Evolutionary conservation across 2,329 filamentous ascomycete species (phyloP).

Genomic region (Malbranchea zuffiana): DNA sequence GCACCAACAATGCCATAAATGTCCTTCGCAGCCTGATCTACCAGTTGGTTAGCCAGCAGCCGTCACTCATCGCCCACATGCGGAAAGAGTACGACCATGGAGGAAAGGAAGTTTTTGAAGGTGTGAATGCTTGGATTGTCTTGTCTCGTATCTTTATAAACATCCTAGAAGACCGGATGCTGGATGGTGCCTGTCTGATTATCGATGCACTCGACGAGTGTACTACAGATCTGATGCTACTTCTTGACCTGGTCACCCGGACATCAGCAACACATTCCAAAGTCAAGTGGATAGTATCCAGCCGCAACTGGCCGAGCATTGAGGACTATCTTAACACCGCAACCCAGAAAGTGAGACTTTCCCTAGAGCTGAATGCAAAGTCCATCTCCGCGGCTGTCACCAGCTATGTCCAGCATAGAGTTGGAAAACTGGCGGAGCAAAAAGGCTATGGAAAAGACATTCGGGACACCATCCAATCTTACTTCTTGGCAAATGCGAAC

Average conservation of each 20-base stretch:
- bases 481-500: constrained; percentile 19
- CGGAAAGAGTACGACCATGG: constrained; percentile 24
- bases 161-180: constrained; percentile 30
- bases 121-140: constrained; percentile 27
- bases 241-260: constrained; percentile 30
- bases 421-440: neutral
- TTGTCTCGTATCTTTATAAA: constrained; percentile 30
- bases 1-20: constrained; percentile 30
- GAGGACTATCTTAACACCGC: constrained; percentile 21
- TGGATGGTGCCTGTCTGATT: constrained; percentile 26
- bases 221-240: constrained; percentile 16
- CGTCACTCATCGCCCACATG: constrained; percentile 27
- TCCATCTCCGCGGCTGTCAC: neutral
- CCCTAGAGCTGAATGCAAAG: neutral
- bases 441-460: neutral
- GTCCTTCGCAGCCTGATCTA: constrained; percentile 38
- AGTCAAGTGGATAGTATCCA: constrained; percentile 37
- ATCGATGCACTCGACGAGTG: constrained; percentile 43
- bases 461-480: neutral
- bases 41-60: constrained; percentile 27
- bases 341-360: neutral
- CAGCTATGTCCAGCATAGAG: neutral
- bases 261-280: constrained; percentile 13
- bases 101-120: constrained; percentile 32
- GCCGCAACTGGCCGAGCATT: constrained; percentile 34